These are phyloP conservation scores for Physcomitrellopsis africana DNA, from an alignment of 225 moss, liverwort and hornwort species.

Conservation along the genomic window DNA sequence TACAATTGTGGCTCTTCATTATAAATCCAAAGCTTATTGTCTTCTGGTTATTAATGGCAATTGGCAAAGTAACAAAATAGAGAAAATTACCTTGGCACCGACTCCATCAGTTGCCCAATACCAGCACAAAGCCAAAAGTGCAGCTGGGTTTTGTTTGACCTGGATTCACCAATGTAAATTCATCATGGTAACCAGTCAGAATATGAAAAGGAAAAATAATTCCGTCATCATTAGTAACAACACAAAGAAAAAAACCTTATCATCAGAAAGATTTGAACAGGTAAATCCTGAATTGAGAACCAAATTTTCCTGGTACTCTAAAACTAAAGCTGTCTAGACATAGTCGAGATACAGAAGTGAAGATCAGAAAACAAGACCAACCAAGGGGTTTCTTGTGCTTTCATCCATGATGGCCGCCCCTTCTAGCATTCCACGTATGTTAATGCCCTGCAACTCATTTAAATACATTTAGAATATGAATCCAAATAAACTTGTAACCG, in stretches of 20 bases:
- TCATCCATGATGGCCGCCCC: slow-evolving; percentile 75
- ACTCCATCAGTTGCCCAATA: slow-evolving; percentile 86
- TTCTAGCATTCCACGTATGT: slow-evolving; percentile 68
- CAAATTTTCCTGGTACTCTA: not conserved
- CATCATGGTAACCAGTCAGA: slow-evolving; percentile 12
- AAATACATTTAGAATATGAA: slow-evolving; percentile 20
- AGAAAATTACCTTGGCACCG: slow-evolving; percentile 65
- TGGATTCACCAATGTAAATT: slow-evolving; percentile 37
- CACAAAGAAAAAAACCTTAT: not conserved
- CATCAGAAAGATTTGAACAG: slow-evolving; percentile 6
- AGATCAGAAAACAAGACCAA: slow-evolving; percentile 40
- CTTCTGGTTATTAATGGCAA: slow-evolving; percentile 7
- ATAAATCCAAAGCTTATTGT: slow-evolving; percentile 9
- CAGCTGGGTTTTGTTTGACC: slow-evolving; percentile 79
- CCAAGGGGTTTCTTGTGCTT: slow-evolving; percentile 58
- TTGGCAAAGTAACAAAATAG: slow-evolving; percentile 14
- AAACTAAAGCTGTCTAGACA: slow-evolving; percentile 11
- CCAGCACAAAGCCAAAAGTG: slow-evolving; percentile 80
- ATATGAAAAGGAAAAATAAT: slow-evolving; percentile 7
- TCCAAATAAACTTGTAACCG: slow-evolving; percentile 3
- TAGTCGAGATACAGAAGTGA: slow-evolving; percentile 18
- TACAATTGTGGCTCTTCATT: not conserved
- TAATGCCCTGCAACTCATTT: slow-evolving; percentile 59
- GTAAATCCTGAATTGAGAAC: too few relatives aligned
- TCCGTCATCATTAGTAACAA: not conserved